These are phyloP conservation scores for Beauveria australis DNA, from an alignment of 2,329 filamentous ascomycete species.

Conservation along the genomic window DNA sequence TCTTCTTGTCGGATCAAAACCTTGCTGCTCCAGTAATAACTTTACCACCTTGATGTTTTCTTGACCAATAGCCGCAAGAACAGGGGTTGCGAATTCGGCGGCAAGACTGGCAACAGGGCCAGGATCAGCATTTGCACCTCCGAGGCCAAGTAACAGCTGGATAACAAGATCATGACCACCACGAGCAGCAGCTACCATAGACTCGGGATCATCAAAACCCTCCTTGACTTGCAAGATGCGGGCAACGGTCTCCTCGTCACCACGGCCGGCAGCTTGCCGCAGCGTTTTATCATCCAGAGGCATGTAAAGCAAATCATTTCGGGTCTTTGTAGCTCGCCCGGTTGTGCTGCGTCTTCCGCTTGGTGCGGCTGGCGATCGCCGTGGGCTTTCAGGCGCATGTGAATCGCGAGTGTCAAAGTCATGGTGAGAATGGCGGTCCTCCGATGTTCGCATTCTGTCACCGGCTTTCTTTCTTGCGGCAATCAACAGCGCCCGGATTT, in stretches of 20 bases:
- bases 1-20: slow-evolving; percentile 74
- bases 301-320: slow-evolving; percentile 56
- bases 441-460: slow-evolving; percentile 46
- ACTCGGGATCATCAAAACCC: slow-evolving; percentile 65
- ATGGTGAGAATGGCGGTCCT: slow-evolving; percentile 44
- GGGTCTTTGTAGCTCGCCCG: slow-evolving; percentile 54
- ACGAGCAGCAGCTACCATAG: slow-evolving; percentile 82
- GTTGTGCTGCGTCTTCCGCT: slow-evolving; percentile 44
- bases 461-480: slow-evolving; percentile 49
- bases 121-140: slow-evolving; percentile 60
- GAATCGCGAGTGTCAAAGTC: slow-evolving; percentile 40
- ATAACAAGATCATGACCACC: slow-evolving; percentile 86
- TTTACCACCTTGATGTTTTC: slow-evolving; percentile 78
- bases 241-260: slow-evolving; percentile 54
- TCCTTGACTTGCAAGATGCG: slow-evolving; percentile 54
- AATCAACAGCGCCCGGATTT: slow-evolving; percentile 63
- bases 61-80: slow-evolving; percentile 88
- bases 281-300: slow-evolving; percentile 54
- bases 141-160: slow-evolving; percentile 65
- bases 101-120: slow-evolving; percentile 51
- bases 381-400: slow-evolving; percentile 50
- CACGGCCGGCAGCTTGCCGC: slow-evolving; percentile 50
- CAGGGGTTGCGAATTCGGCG: slow-evolving; percentile 76
- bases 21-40: slow-evolving; percentile 65
- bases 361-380: slow-evolving; percentile 44